These are phyloP conservation scores for Luzula sylvatica DNA, from an alignment of 176 grass and related monocot species.

Conservation along the genomic window DNA sequence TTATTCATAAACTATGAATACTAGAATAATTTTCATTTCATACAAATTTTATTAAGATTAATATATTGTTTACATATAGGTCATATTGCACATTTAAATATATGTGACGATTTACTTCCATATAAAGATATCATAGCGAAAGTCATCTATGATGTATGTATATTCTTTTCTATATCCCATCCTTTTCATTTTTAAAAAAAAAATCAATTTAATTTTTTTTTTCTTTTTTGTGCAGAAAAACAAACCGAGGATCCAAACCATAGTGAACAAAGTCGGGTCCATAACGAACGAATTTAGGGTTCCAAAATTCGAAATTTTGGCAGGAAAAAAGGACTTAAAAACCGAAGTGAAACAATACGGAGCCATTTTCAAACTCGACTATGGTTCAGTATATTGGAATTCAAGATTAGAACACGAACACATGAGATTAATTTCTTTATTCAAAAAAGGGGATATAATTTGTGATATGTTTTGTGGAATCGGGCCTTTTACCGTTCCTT, in stretches of 20 bases:
- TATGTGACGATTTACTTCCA: constrained; percentile 63
- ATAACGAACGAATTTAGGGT: constrained; percentile 98
- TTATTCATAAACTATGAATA: constrained; percentile 17
- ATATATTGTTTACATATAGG: constrained; percentile 43
- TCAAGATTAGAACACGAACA: constrained; percentile 96
- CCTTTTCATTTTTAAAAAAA: constrained; percentile 1
- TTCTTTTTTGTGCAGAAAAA: constrained; percentile 55
- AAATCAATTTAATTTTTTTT: constrained; percentile 1
- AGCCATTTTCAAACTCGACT: constrained; percentile 89
- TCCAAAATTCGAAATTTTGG: constrained; percentile 79
- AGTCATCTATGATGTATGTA: constrained; percentile 93
- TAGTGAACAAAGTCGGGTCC: constrained; percentile 90
- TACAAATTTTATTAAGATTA: constrained; percentile 7
- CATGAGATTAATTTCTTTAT: constrained; percentile 77
- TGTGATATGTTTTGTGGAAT: constrained; percentile 98
- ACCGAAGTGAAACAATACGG: constrained; percentile 97
- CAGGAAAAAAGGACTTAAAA: constrained; percentile 62
- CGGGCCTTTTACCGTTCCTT: constrained; percentile 75
- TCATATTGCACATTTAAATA: constrained; percentile 97
- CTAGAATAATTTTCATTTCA: constrained; percentile 16
- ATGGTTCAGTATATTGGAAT: constrained; percentile 96
- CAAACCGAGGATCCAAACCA: constrained; percentile 79
- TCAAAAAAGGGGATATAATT: constrained; percentile 82
- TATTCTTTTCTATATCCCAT: background rate
- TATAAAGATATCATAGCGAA: constrained; percentile 83